phyloP scores from a whole-genome alignment of 108 stramenopile species.

The Nitzschia inconspicua region DNA sequence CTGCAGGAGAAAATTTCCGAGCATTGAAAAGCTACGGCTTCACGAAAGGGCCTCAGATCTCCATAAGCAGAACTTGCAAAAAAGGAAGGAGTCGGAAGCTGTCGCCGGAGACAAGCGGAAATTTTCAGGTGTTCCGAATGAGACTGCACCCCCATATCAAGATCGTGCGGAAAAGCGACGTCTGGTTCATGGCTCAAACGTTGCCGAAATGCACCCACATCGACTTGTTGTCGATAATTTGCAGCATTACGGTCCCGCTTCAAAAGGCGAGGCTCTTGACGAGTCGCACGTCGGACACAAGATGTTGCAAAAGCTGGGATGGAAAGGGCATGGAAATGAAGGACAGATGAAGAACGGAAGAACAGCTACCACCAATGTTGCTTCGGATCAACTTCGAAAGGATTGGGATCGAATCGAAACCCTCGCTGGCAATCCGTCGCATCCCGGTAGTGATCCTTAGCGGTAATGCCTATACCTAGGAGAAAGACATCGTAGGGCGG shows the following conservation, averaged over 20 bases:
- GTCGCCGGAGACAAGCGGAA: conserved; percentile 19
- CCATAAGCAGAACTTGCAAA: conserved; percentile 63
- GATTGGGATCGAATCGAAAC: conserved; percentile 85
- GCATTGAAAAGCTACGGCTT: conserved; percentile 56
- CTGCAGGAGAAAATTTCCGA: conserved; percentile 74
- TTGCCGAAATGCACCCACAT: too few species aligned
- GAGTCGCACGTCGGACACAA: conserved; percentile 66
- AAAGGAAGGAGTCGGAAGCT: background rate
- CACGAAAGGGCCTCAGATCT: conserved; percentile 70
- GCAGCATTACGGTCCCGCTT: background rate
- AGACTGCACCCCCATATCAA: conserved; percentile 20
- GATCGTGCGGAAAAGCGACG: conserved; percentile 59
- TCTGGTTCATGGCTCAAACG: conserved; percentile 29
- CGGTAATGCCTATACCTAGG: too few species aligned
- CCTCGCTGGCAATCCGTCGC: conserved; percentile 25
- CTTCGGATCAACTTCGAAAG: conserved; percentile 36
- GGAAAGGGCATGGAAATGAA: conserved; percentile 50
- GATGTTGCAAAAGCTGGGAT: conserved; percentile 81
- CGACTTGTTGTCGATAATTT: too few species aligned
- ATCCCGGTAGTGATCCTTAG: too few species aligned
- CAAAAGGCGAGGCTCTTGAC: conserved; percentile 1
- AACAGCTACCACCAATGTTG: background rate
- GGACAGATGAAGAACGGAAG: conserved; percentile 15
- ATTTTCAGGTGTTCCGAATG: conserved; percentile 22
- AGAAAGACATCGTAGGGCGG: too few species aligned